Conservation (phyloP, 768 basidiomycete species). For the Lentinula edodes region DNA sequence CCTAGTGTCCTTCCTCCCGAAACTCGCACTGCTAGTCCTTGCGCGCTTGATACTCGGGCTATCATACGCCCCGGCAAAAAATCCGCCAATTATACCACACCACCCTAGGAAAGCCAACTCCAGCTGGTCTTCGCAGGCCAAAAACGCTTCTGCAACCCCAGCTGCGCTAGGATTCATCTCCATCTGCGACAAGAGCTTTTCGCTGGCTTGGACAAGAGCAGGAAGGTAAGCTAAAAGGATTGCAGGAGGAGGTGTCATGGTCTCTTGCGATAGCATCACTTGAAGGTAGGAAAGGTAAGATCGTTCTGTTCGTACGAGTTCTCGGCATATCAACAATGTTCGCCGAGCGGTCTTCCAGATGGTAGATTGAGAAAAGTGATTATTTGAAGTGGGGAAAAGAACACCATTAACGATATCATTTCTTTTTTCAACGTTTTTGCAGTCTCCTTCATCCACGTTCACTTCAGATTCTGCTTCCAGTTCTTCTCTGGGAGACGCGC, state of each 20-base stretch:
- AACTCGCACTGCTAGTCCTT: neutral
- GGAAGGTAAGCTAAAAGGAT: slow-evolving; percentile 48
- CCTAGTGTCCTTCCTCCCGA: neutral
- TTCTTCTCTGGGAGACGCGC: neutral
- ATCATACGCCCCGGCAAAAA: slow-evolving; percentile 25
- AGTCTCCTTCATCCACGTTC: neutral
- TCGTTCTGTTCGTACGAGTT: slow-evolving; percentile 4
- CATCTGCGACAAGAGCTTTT: slow-evolving; percentile 43
- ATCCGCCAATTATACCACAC: slow-evolving; percentile 49
- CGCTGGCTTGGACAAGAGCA: slow-evolving; percentile 45
- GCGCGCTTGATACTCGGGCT: slow-evolving; percentile 1
- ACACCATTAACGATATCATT: neutral
- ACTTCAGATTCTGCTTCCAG: neutral
- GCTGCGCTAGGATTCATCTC: slow-evolving; percentile 57
- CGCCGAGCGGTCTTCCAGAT: slow-evolving; percentile 1
- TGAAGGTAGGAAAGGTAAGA: neutral
- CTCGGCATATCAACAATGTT: slow-evolving; percentile 1
- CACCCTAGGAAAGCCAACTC: slow-evolving; percentile 55
- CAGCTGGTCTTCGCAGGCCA: slow-evolving; percentile 45
- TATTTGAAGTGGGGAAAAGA: neutral
- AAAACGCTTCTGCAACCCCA: slow-evolving; percentile 59
- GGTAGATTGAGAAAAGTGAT: neutral
- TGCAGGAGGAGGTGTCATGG: slow-evolving; percentile 41
- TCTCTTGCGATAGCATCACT: slow-evolving; percentile 14
- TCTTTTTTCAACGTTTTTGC: neutral